Percentiles rank a stretch among this genome's conserved stretches.
These are phyloP conservation scores for Boletus fagicola DNA, from an alignment of 768 basidiomycete genomes.

Conservation along the genomic window DNA sequence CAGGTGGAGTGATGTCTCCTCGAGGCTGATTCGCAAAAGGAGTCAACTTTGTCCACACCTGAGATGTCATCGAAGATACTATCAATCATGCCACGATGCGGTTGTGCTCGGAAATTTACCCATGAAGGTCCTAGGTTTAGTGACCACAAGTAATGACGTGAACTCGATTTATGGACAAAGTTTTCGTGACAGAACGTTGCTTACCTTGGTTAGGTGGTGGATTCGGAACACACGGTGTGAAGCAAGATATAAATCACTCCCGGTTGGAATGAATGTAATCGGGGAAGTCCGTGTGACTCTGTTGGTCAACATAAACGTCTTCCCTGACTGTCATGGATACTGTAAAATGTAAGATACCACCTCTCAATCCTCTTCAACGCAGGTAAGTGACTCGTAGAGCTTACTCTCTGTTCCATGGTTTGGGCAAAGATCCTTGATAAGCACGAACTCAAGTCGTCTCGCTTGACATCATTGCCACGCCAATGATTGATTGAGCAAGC, in stretches of 20 bases:
- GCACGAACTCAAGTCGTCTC: neutral
- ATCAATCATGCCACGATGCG: too few species aligned
- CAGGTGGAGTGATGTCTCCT: too few species aligned
- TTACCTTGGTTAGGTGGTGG: constrained; percentile 6
- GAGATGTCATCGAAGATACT: too few species aligned
- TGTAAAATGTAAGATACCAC: neutral
- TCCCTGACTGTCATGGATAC: neutral
- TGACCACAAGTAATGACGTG: constrained; percentile 9
- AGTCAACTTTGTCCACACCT: too few species aligned
- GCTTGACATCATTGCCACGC: neutral
- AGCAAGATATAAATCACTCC: constrained; percentile 4
- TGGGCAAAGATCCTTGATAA: neutral
- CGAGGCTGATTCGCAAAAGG: too few species aligned
- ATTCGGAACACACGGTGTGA: constrained; percentile 14
- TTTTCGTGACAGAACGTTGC: constrained; percentile 7
- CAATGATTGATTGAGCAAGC: neutral
- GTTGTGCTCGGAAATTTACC: too few species aligned
- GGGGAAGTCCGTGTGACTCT: neutral
- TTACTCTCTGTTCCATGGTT: neutral
- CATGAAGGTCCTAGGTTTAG: too few species aligned
- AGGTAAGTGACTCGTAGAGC: neutral
- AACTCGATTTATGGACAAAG: neutral
- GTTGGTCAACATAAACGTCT: neutral
- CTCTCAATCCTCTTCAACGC: neutral
- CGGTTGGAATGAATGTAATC: neutral